Evolutionary conservation across 257 asterid genomes (phyloP).

Genomic region (Nicotiana knightiana): DNA sequence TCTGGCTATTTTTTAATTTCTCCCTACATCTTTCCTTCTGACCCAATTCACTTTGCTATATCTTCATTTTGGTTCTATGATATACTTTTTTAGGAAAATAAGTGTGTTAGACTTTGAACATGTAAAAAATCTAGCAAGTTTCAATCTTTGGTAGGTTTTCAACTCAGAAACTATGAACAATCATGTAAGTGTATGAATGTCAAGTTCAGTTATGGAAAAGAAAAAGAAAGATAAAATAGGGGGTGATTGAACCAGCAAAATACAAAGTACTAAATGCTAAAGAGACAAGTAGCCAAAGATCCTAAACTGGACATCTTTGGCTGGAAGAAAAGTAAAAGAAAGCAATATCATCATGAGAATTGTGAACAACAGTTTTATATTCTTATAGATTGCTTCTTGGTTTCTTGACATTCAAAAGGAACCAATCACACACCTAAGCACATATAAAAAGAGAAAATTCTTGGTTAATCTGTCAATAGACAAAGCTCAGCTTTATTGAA

Average conservation of each 20-base stretch:
- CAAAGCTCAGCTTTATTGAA: conserved; percentile 30
- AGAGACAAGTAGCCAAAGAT: conserved; percentile 2
- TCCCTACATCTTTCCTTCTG: too few species aligned
- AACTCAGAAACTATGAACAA: neutral
- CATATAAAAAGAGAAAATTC: neutral
- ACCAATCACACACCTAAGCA: conserved; percentile 2
- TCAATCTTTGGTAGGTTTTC: neutral
- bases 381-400: neutral
- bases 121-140: neutral
- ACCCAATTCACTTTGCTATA: too few species aligned
- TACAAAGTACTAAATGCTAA: neutral
- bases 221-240: neutral
- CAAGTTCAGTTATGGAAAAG: neutral
- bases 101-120: neutral
- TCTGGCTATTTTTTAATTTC: too few species aligned
- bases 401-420: neutral
- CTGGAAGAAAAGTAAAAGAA: neutral
- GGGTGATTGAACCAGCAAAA: neutral
- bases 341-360: neutral
- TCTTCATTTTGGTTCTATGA: too few species aligned
- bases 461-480: neutral
- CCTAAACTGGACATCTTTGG: neutral
- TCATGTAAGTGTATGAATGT: neutral
- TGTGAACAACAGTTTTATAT: neutral
- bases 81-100: neutral